Evolutionary conservation across 2,329 filamentous ascomycete genomes (phyloP).

Genomic region (Aspergillus candidus): DNA sequence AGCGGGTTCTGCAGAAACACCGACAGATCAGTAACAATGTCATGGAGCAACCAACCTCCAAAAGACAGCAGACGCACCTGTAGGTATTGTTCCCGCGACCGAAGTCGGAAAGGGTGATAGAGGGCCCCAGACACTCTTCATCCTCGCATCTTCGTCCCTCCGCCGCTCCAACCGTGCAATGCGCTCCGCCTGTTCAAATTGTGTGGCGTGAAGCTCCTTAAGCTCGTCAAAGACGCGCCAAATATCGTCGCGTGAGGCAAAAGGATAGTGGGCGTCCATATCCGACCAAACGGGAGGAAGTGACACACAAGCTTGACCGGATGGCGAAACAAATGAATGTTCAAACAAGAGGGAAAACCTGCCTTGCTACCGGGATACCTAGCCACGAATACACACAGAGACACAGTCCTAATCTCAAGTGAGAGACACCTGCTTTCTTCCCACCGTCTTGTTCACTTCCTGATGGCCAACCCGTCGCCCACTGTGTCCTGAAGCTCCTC

Average conservation of each 20-base stretch:
- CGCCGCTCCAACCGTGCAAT: constrained; percentile 56
- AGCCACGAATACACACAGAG: background rate
- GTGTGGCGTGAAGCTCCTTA: constrained; percentile 54
- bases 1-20: constrained; percentile 57
- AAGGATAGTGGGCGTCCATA: constrained; percentile 61
- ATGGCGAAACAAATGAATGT: background rate
- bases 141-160: constrained; percentile 56
- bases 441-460: background rate
- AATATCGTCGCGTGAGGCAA: constrained; percentile 59
- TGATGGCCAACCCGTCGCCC: constrained; percentile 1
- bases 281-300: constrained; percentile 6
- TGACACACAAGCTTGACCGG: background rate
- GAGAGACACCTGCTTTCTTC: background rate
- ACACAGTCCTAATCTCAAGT: background rate
- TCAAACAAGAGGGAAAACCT: background rate
- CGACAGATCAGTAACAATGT: constrained; percentile 1
- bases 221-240: constrained; percentile 61
- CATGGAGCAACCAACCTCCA: background rate
- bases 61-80: constrained; percentile 55
- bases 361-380: background rate
- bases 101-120: constrained; percentile 83
- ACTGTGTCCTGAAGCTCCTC: constrained; percentile 19
- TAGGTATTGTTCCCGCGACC: constrained; percentile 74
- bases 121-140: constrained; percentile 83
- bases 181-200: constrained; percentile 57